A percentile compares a stretch with the other conserved stretches of the same genome.
phyloP scores from a whole-genome alignment of 2,329 filamentous ascomycete genomes.

The Colletotrichum zoysiae region DNA sequence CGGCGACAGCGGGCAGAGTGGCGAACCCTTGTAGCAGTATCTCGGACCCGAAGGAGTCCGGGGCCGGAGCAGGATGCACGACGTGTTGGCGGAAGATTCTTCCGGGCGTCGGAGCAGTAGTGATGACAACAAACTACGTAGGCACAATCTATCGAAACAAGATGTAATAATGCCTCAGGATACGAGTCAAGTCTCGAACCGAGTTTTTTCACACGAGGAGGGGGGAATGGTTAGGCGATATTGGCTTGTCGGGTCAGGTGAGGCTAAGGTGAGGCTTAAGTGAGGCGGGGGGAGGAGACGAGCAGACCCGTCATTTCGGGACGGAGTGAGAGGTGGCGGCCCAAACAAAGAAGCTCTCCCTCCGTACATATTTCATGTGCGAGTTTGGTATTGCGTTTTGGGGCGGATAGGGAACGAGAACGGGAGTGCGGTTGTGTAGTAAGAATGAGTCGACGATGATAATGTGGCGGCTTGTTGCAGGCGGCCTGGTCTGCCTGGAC shows the following conservation, averaged over 20 bases:
- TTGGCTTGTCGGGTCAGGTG: conserved; percentile 14
- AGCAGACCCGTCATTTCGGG: conserved; percentile 26
- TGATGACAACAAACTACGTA: neutral
- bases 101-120: neutral
- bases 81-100: neutral
- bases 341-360: neutral
- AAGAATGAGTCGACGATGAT: conserved; percentile 24
- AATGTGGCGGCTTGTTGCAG: conserved; percentile 10
- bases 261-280: conserved; percentile 23
- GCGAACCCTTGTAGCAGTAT: neutral
- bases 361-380: neutral
- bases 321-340: neutral
- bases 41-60: neutral
- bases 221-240: conserved; percentile 18
- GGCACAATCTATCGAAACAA: neutral
- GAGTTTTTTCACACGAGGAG: neutral
- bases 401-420: neutral
- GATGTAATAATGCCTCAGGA: neutral
- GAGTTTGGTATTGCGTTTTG: neutral
- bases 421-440: conserved; percentile 2
- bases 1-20: neutral
- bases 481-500: too few relatives aligned
- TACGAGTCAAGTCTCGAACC: neutral
- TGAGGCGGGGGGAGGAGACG: neutral
- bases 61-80: neutral